Base-by-base conservation (phyloP, 2,329 filamentous ascomycete genomes). In the Zelopaecilomyces penicillatus region DNA sequence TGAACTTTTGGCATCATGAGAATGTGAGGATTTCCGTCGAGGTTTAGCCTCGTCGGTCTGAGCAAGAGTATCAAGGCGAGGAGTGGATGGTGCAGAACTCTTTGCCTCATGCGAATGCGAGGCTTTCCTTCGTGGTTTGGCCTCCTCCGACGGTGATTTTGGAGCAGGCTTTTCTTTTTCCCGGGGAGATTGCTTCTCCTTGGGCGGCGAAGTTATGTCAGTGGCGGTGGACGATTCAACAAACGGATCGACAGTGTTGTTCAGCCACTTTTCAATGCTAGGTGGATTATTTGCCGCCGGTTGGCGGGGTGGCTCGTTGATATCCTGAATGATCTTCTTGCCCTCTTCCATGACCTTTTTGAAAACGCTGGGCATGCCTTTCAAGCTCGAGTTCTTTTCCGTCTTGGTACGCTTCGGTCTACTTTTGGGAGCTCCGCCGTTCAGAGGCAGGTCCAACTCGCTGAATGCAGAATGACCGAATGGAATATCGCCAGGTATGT, bases 381-480 rank as follows among this genome's bases (percentile, higher is more conserved):
- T 78, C 60, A 82, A 75, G 55, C 77, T 82, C 2, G 71, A 62
- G 41, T 70, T 76, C 36, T 76, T 67, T 38, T 76, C 74, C 6
- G 70, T 62, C 53, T 76, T 75, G 30, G 65, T 61, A 26, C 61
- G 62, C 57, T 68, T 65, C 33, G 59, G 54, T 45, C 58, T 59
- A 44, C 65, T 70, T 28, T 64, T 62, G 12, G 69, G 54, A n/a
- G 69, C 64, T 43, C 74, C 65, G 5, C 69, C 69, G 19, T 69
- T 67, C 1, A 73, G 55, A 1, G 78, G 71, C 1, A 83, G 59
- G 43, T 82, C 78, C 5, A 83, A 65, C 53, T 78, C 78, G 51
- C 77, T 83, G 52, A 83, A 83, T n/a, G 80, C 80, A 12, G 80
- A 83, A 50, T 76, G 76, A 5, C 80, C 80, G 56, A 82, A 74